Evolutionary conservation across 768 basidiomycete genomes (phyloP), one percentile per base, ranked within the genome.

Genomic region (Termitomyces sp.): DNA sequence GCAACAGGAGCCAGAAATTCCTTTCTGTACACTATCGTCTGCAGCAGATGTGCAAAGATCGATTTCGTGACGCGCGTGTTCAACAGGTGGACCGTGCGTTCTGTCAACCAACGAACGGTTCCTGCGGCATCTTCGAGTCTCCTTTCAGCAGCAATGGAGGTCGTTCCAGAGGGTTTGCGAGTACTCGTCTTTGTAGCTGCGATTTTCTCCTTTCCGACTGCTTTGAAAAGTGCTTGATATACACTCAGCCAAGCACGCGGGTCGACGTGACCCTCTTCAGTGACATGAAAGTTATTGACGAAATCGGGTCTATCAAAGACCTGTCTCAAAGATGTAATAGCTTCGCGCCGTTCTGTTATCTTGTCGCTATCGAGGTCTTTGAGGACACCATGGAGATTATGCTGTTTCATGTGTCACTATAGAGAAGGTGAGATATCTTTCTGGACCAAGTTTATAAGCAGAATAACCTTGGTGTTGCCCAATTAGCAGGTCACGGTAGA

Each of bases 41-140:
- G 79, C 13, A 75, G 72, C 45, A 97, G 73, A 66, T 94, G 89
- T 9, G 76, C 76, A 54, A 90, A 74, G 32, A 95, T 62, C 3
- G 81, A 71, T 52, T 79, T 79, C 35, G 84, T 67, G 18, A 83
- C 79, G 47, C 78, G 80, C 58, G 74, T 77, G 67, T 78, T 84
- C 60, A 93, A 72, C 55, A 76, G 70, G 28, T 77, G 74, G 5
- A 84, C 78, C 8, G 81, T 81, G 53, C 79, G 76, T 65, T 91
- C 88, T 35, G 83, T 82, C 54, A 94, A 73, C 84, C 84, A 87
- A 32, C 94, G 84, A 22, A 97, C 75, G 1, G 80, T 74, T 5
- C 79, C 77, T 9, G 90, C 85, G 0, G 83, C 81, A 13, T 90
- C 86, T 5, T 76, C 75, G 11, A 97, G 79, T 55, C 90, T 80